These are phyloP conservation scores for Aspergillus sp. DNA, from an alignment of 2,329 filamentous ascomycete genomes.

Conservation along the genomic window DNA sequence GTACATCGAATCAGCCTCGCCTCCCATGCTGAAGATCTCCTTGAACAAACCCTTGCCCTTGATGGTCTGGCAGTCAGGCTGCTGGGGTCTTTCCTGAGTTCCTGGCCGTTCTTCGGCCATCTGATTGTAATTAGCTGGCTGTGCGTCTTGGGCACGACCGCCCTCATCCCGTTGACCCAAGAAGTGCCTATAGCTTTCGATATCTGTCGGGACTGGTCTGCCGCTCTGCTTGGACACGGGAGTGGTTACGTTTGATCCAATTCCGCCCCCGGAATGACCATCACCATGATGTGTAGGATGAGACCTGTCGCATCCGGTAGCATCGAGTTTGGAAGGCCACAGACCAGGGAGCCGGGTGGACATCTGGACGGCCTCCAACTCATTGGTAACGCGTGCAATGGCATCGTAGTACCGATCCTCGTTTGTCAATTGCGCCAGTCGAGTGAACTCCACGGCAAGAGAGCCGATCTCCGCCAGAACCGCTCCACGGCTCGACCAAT, in stretches of 20 bases:
- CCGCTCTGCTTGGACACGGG: conserved; percentile 3
- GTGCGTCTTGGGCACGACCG: conserved; percentile 18
- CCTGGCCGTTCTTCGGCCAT: conserved; percentile 3
- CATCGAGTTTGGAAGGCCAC: conserved; percentile 70
- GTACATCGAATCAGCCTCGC: conserved; percentile 41
- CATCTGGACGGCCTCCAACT: conserved; percentile 66
- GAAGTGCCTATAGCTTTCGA: conserved; percentile 18
- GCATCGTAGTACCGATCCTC: conserved; percentile 83
- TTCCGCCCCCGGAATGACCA: conserved; percentile 6
- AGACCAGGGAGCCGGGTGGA: conserved; percentile 64
- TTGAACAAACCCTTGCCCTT: conserved; percentile 23
- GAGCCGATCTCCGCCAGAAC: conserved; percentile 66
- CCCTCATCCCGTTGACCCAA: conserved; percentile 12
- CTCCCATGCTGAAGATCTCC: conserved; percentile 38
- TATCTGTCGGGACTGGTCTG: conserved; percentile 13
- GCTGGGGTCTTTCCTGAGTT: conserved; percentile 5
- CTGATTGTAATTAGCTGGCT: conserved; percentile 20
- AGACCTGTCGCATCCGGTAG: conserved; percentile 62
- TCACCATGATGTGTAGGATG: conserved; percentile 9
- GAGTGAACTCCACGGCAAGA: conserved; percentile 79
- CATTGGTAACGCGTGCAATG: conserved; percentile 74
- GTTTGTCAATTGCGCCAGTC: conserved; percentile 75
- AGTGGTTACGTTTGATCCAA: conserved; percentile 1
- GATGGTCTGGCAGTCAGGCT: conserved; percentile 33
- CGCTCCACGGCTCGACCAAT: conserved; percentile 50